Evolutionary conservation across 768 basidiomycete genomes (phyloP), one percentile per base, ranked within the genome.

Genomic region (Psilocybe azurescens): DNA sequence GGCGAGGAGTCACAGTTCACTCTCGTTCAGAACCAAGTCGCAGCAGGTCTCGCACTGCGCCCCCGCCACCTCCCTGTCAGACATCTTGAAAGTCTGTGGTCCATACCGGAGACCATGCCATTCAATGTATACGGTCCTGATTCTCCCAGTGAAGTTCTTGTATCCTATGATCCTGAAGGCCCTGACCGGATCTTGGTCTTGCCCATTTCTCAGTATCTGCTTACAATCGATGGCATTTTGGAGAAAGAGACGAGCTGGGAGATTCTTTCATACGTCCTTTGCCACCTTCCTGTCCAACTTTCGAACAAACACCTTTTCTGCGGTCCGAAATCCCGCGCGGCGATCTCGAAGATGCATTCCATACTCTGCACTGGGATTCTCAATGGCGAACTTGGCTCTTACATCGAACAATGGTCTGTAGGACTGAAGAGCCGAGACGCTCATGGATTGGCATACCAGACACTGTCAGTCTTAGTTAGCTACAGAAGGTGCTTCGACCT

Each of bases 281-380:
- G 92, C 70, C 92, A 97, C 76, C 82, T 99, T 0, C 96, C 97
- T 1, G 82, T 88, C 8, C 95, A 99, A 71, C 83, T 99, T 9
- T 81, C 92, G 60, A 99, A 99, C 83, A 99, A 98, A 74, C 95
- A 99, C 69, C 82, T 98, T 56, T 96, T 97, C 74, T 97, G 96
- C 70, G 97, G 97, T 1, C 93, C 93, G 0, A 86, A 87, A 54
- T 88, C 91, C 30, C 80, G 88, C n/a, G 75, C 71, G 13, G 83
- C 85, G 9, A 83, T 96, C 20, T 78, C 86, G 5, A 81, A 78
- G 52, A 75, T 98, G 36, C 76, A 94, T 41, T 79, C 80, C n/a
- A 72, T 81, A 29, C 75, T 99, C 11, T 93, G 93, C 76, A 78
- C 82, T 1, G 85, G 85, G 0, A 83, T 96, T 32, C 75, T 85